A percentile compares a stretch with the other conserved stretches of the same genome.
Evolutionary conservation across 768 basidiomycete genomes (phyloP).

Genomic region (Tricholoma hemisulphureum): DNA sequence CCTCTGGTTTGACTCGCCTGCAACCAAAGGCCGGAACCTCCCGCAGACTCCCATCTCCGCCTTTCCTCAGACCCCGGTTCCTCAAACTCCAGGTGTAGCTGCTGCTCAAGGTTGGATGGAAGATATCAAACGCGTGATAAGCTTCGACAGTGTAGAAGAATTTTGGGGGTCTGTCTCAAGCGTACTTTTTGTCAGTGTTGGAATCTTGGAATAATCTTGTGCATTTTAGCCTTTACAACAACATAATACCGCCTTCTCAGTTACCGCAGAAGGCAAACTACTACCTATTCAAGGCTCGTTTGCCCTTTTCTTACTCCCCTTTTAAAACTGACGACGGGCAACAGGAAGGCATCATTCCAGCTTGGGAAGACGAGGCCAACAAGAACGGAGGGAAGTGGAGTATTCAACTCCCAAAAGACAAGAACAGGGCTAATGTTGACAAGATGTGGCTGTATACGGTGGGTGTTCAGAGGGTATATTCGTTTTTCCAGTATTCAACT

Average conservation of each 20-base stretch:
- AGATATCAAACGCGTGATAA: conserved; percentile 94
- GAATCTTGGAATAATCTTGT: conserved; percentile 17
- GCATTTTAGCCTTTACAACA: conserved; percentile 79
- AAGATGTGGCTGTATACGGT: conserved; percentile 99
- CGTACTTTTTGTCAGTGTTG: conserved; percentile 5
- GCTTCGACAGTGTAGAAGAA: conserved; percentile 95
- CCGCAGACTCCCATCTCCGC: conserved; percentile 81
- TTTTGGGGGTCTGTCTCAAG: conserved; percentile 86
- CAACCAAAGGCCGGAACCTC: conserved; percentile 85
- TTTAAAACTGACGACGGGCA: conserved; percentile 3
- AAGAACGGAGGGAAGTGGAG: conserved; percentile 98
- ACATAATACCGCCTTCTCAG: conserved; percentile 92
- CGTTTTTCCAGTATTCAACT: conserved; percentile 2
- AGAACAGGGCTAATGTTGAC: conserved; percentile 81
- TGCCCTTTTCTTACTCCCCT: background rate
- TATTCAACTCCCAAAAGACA: conserved; percentile 95
- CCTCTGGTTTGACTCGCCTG: conserved; percentile 96
- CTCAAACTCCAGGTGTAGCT: conserved; percentile 67
- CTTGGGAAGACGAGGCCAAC: conserved; percentile 97
- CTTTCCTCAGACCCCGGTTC: conserved; percentile 71
- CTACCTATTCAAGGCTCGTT: conserved; percentile 93
- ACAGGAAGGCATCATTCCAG: conserved; percentile 93
- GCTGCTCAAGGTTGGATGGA: conserved; percentile 97
- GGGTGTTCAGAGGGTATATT: conserved; percentile 16
- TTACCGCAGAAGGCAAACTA: conserved; percentile 98